Base-by-base conservation (phyloP, 495 filamentous ascomycete genomes). In the Tuber umbilicatum region DNA sequence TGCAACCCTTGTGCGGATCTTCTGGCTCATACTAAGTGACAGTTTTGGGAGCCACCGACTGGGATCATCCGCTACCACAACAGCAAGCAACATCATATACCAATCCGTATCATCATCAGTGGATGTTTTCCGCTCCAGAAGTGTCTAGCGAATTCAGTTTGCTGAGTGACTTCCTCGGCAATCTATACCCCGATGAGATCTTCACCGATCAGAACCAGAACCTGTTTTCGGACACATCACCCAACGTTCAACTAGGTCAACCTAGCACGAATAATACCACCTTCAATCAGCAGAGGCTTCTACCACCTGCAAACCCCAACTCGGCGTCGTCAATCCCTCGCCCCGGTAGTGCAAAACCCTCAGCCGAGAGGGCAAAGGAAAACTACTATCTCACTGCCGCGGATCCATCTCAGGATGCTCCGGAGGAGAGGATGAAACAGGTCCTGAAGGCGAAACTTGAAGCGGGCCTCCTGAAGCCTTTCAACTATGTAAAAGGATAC, bases 401-500 rank as follows among this genome's bases (percentile, higher is more conserved):
- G 41, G 95, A 99, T 81, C 95, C 95, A 19, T 95, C 95, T 47
- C 94, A 93, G 75, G 93, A 95, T 81, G 89, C 91, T 23, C 94
- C 95, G 39, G 94, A 97, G 83, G 92, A 97, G 82, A 90, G 96
- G 73, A 96, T 98, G 93, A 92, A 95, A 83, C 93, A 94, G 79
- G 90, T 99, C 1, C 88, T 99, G 72, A 91, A 91, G 83, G 95
- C 96, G 68, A 99, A 99, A 82, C 93, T 94, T 81, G 93, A 97
- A 79, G 95, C 95, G 2, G 95, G 95, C 6, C 86, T 99, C 77
- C 85, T 99, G 76, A 94, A 94, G 81, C 95, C 95, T 14, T 99
- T 98, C 87, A 97, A 97, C 83, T 98, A 99, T 83, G 91, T 97
- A 76, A 96, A 97, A 80, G 95, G 96, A 17, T 99, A 98, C 80